A percentile compares a stretch with the other conserved stretches of the same genome.
Conservation (phyloP, 225 moss, liverwort and hornwort species). For the Polytrichum formosum region DNA sequence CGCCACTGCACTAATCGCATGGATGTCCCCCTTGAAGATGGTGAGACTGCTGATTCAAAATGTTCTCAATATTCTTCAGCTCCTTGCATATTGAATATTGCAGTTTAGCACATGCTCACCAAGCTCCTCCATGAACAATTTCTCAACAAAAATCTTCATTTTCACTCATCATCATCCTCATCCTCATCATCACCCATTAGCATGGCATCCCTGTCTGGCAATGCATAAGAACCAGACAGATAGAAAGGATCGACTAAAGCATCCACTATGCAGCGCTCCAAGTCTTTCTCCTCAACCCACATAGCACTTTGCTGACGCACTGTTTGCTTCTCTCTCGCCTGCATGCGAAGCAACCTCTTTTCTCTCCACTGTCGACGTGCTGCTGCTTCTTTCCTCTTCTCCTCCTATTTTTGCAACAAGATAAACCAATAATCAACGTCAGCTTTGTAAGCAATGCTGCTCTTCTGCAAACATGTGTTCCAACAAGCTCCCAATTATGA, state of each 20-base stretch:
- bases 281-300: slow-evolving; percentile 92
- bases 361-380: slow-evolving; percentile 66
- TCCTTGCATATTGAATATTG: no score
- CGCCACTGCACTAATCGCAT: no score
- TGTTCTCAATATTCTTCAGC: no score
- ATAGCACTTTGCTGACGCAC: slow-evolving; percentile 78
- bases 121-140: no score
- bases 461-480: not conserved
- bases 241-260: slow-evolving; percentile 87
- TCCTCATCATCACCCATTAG: slow-evolving; percentile 31
- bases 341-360: slow-evolving; percentile 55
- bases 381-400: slow-evolving; percentile 67
- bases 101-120: no score
- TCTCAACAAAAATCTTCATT: not conserved
- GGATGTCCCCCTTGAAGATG: no score
- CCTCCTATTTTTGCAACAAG: slow-evolving; percentile 44
- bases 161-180: slow-evolving; percentile 33
- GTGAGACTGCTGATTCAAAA: no score
- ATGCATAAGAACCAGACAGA: slow-evolving; percentile 70
- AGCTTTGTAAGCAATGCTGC: not conserved
- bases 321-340: slow-evolving; percentile 46
- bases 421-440: not conserved
- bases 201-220: slow-evolving; percentile 72
- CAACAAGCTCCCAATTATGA: not conserved
- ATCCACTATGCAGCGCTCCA: slow-evolving; percentile 89